Conservation (phyloP, 345 rosid species). For the Gossypium herbaceum region DNA sequence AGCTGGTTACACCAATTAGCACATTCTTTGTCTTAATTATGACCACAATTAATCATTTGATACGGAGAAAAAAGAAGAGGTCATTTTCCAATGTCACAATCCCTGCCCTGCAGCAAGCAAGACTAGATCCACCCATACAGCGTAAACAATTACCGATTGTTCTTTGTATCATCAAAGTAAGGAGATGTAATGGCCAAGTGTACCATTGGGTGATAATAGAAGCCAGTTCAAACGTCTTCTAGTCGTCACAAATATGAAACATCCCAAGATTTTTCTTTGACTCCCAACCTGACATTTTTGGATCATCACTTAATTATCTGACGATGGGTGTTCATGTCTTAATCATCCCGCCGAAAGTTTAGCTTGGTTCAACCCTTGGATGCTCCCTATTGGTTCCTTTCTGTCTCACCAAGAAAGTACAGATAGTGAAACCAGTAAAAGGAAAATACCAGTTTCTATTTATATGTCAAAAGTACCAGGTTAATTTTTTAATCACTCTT, state of each 20-base stretch:
- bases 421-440: background rate
- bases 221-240: background rate
- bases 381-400: background rate
- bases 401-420: background rate
- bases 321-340: background rate
- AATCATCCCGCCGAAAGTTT: background rate
- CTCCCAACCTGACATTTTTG: constrained; percentile 7
- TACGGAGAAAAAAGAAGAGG: no score
- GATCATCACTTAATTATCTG: background rate
- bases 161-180: no score
- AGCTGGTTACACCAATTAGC: no score
- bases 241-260: background rate
- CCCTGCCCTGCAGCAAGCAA: no score
- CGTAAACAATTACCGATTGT: no score
- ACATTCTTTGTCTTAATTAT: no score
- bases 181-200: constrained; percentile 11
- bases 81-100: no score
- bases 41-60: no score
- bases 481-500: no score
- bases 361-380: background rate
- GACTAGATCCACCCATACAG: no score
- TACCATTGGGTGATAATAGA: constrained; percentile 4
- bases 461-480: no score
- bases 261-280: background rate
- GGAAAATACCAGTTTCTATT: no score